Evolutionary conservation across 306 rosid genomes (phyloP), one percentile per base, ranked within the genome.

Genomic region (Prunus mume): DNA sequence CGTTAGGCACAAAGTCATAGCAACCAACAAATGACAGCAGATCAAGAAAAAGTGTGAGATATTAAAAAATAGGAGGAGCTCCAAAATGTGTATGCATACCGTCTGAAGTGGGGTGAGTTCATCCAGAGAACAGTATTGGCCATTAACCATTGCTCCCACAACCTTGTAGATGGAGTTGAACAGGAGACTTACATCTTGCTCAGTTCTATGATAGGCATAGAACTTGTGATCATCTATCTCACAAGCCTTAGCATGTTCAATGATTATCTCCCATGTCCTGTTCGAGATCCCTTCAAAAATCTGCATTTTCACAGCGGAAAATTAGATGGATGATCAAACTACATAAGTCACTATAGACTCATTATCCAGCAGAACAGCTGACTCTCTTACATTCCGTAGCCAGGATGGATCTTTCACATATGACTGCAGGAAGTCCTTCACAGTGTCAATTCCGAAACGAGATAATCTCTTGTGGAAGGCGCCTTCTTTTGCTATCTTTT

Each of bases 401-500:
- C 24, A 20, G 63, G 77, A 4, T 76, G 68, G 78, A 69, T 87
- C 80, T 52, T 43, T 83, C 57, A 8, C 64, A 58, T 66, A 71
- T 14, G 14, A 14, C 77, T 32, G 76, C 87, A 92, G 65, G 27
- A 92, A 75, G 65, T 90, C 88, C 81, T 64, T 20, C 17, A 92
- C 93, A 6, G 64, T 72, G 20, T 25, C 34, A 54, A 92, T 87
- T 69, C 82, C 81, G 0, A 2, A 3, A 0, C 2, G 0, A 51
- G 71, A 30, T n/a, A 92, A 84, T 57, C 69, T 74, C 68, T 32
- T 65, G 67, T 80, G 87, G 67, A 62, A 14, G 32, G 12, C 8
- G 6, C 97, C 96, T 1, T 72, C 83, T 75, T 80, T 86, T 1
- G 85, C 80, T 43, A 92, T 88, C 70, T n/a, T 82, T 81, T 63